phyloP scores from a whole-genome alignment of 345 rosid species.

The Viola odorata region DNA sequence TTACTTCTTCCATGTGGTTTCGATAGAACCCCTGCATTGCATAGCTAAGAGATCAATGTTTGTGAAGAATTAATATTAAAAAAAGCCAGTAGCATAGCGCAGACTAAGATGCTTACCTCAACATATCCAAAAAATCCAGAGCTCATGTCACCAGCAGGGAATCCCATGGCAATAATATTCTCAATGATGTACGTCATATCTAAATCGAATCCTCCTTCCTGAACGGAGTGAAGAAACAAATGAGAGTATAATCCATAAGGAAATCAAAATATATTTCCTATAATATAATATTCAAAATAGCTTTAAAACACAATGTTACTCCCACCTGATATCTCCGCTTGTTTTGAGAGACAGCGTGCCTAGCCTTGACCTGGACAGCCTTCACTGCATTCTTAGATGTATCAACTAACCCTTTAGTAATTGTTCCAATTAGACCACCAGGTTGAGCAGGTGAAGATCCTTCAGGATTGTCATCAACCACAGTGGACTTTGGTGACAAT shows the following conservation, averaged over 20 bases:
- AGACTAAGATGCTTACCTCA: conserved; percentile 42
- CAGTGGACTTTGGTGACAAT: conserved; percentile 65
- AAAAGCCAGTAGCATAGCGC: conserved; percentile 7
- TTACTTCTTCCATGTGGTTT: conserved; percentile 94
- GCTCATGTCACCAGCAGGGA: conserved; percentile 94
- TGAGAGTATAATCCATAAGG: background rate
- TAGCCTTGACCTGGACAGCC: conserved; percentile 88
- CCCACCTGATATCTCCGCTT: conserved; percentile 80
- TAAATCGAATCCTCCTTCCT: conserved; percentile 92
- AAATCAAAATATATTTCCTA: background rate
- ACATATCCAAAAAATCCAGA: conserved; percentile 86
- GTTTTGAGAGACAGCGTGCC: conserved; percentile 85
- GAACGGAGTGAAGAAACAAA: conserved; percentile 10
- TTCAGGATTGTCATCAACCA: conserved; percentile 38
- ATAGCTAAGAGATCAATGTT: conserved; percentile 12
- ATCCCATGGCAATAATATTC: conserved; percentile 91
- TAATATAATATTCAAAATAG: background rate
- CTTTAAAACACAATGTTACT: background rate
- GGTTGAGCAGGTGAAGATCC: conserved; percentile 43
- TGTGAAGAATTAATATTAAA: background rate
- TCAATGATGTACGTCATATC: conserved; percentile 82
- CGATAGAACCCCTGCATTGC: conserved; percentile 74
- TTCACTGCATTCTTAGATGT: conserved; percentile 82
- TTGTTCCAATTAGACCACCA: conserved; percentile 61
- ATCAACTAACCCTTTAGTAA: conserved; percentile 74